phyloP scores from a whole-genome alignment of 441 rosid species.

The Pelargonium australe region DNA sequence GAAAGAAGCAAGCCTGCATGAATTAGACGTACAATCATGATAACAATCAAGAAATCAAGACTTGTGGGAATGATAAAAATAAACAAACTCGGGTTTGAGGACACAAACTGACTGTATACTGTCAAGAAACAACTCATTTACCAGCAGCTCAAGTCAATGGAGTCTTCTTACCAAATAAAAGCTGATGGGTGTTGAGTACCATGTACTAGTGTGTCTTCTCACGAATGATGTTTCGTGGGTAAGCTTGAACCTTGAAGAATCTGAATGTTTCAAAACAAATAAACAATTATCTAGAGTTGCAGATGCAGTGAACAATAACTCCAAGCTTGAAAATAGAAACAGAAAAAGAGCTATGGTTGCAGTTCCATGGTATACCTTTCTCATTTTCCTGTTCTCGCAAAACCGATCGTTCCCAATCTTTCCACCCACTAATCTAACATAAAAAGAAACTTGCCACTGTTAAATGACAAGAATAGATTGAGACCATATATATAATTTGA shows the following conservation, averaged over 20 bases:
- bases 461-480: not conserved
- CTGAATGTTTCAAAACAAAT: constrained; percentile 28
- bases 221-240: constrained; percentile 92
- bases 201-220: constrained; percentile 50
- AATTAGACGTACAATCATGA: constrained; percentile 2
- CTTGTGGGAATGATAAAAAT: not conserved
- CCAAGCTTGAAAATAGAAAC: not conserved
- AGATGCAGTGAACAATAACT: not conserved
- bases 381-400: not conserved
- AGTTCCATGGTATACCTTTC: not conserved
- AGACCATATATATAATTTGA: not conserved
- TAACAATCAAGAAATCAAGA: not conserved
- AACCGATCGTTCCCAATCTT: not conserved
- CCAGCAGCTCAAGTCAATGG: not conserved
- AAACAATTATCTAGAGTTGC: too few relatives aligned
- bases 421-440: constrained; percentile 1
- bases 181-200: constrained; percentile 41
- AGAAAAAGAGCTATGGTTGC: not conserved
- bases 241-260: constrained; percentile 74
- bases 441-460: not conserved
- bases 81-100: not conserved
- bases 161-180: constrained; percentile 53
- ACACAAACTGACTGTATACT: not conserved
- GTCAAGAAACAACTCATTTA: not conserved
- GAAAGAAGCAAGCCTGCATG: constrained; percentile 69